Conservation (phyloP, 768 basidiomycete genomes). For the Podaxis carcinomalis region DNA sequence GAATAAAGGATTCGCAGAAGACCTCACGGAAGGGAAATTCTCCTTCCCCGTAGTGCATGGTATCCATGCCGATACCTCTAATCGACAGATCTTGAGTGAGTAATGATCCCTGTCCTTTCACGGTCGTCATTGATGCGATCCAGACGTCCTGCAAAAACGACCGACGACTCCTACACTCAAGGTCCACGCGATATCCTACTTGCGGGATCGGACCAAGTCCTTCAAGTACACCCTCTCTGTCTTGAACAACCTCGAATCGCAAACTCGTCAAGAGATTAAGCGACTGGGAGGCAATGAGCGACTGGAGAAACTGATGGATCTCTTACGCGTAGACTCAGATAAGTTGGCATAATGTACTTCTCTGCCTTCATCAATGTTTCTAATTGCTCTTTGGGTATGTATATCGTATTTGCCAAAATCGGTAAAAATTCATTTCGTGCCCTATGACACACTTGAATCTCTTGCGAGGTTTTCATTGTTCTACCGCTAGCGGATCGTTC, state of each 20-base stretch:
- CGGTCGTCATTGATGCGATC: not conserved
- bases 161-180: conserved; percentile 82
- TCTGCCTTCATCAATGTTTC: not conserved
- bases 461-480: no score
- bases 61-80: conserved; percentile 71
- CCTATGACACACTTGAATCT: no score
- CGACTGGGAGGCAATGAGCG: conserved; percentile 73
- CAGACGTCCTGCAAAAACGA: conserved; percentile 88
- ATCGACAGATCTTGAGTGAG: conserved; percentile 82
- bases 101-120: conserved; percentile 11
- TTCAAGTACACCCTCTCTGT: conserved; percentile 85
- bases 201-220: conserved; percentile 70
- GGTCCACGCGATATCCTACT: conserved; percentile 72
- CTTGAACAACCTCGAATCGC: conserved; percentile 58
- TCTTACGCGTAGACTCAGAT: conserved; percentile 37
- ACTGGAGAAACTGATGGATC: conserved; percentile 54
- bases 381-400: not conserved
- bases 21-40: conserved; percentile 95
- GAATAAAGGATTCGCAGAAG: conserved; percentile 89
- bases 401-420: no score
- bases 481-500: not conserved
- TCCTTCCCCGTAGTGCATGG: conserved; percentile 94
- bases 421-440: no score
- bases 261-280: conserved; percentile 63
- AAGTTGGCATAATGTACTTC: not conserved